Conservation (phyloP, 1,284 basidiomycete species). For the Cutaneotrichosporon cyanovorans region DNA sequence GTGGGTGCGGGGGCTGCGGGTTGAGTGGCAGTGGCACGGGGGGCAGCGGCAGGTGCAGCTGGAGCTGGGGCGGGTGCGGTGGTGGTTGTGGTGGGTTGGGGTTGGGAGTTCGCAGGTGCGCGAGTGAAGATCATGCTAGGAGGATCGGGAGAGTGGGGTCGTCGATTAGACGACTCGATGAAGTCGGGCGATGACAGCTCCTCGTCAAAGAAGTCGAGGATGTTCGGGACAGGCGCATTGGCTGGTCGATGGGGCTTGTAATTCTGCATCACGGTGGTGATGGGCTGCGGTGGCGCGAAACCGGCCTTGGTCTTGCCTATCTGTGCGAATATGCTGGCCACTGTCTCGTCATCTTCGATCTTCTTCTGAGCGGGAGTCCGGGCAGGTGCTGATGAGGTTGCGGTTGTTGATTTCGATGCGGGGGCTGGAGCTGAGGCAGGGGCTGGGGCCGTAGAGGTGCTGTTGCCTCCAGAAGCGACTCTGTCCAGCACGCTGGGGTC, state of each 20-base stretch:
- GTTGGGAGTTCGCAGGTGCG: conserved; percentile 3
- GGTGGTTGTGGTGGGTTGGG: conserved; percentile 12
- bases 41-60: conserved; percentile 6
- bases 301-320: too few relatives aligned
- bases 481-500: conserved; percentile 73
- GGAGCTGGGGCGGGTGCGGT: conserved; percentile 11
- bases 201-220: conserved; percentile 37
- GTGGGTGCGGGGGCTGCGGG: conserved; percentile 11
- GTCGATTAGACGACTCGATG: too few relatives aligned
- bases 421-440: too few relatives aligned
- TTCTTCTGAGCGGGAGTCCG: too few relatives aligned
- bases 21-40: conserved; percentile 6
- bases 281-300: too few relatives aligned
- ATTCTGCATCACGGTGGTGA: too few relatives aligned
- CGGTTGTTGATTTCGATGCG: too few relatives aligned
- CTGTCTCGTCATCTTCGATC: too few relatives aligned
- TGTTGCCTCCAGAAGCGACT: conserved; percentile 17
- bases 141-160: too few relatives aligned
- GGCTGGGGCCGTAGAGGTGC: conserved; percentile 22
- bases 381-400: too few relatives aligned
- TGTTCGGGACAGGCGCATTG: conserved; percentile 21
- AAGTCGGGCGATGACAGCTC: too few relatives aligned
- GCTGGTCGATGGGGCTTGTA: conserved; percentile 11
- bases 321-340: too few relatives aligned
- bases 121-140: conserved; percentile 7